phyloP scores from a whole-genome alignment of 2,329 filamentous ascomycete species.

The Leptographium wingfieldii region DNA sequence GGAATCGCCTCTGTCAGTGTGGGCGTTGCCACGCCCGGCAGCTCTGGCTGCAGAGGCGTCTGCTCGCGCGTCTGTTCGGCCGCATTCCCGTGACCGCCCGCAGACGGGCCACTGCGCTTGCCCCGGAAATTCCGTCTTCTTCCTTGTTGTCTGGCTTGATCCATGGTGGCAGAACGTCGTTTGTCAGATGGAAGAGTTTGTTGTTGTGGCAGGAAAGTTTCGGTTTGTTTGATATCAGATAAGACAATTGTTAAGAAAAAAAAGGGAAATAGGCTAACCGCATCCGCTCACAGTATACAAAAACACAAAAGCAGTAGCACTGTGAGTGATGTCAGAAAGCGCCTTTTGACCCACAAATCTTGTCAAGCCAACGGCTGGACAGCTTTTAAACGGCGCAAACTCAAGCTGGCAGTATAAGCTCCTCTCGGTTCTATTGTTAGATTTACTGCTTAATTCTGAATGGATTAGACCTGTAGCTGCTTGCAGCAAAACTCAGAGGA shows the following conservation, averaged over 20 bases:
- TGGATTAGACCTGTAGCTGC: too few species aligned
- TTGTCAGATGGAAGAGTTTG: neutral
- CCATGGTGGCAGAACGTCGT: neutral
- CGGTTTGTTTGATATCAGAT: slow-evolving; percentile 1
- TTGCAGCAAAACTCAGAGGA: too few species aligned
- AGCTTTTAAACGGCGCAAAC: too few species aligned
- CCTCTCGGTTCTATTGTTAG: too few species aligned
- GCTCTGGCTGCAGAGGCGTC: neutral
- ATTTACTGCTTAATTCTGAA: too few species aligned
- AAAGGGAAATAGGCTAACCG: too few species aligned
- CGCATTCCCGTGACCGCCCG: neutral
- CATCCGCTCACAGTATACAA: too few species aligned
- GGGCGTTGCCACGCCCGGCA: slow-evolving; percentile 16
- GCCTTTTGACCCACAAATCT: too few species aligned
- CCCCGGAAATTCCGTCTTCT: neutral
- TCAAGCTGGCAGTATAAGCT: too few species aligned
- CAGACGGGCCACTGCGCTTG: neutral
- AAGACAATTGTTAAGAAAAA: slow-evolving; percentile 1
- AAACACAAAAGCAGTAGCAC: too few species aligned
- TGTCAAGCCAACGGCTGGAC: too few species aligned
- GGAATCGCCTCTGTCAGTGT: slow-evolving; percentile 26
- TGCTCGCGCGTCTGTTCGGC: neutral
- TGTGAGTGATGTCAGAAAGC: too few species aligned
- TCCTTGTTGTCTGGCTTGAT: neutral
- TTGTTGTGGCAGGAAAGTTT: neutral